Percentiles rank a stretch among this genome's conserved stretches.
Evolutionary conservation across 1,284 basidiomycete genomes (phyloP).

Genomic region (Nidula niveotomentosa): DNA sequence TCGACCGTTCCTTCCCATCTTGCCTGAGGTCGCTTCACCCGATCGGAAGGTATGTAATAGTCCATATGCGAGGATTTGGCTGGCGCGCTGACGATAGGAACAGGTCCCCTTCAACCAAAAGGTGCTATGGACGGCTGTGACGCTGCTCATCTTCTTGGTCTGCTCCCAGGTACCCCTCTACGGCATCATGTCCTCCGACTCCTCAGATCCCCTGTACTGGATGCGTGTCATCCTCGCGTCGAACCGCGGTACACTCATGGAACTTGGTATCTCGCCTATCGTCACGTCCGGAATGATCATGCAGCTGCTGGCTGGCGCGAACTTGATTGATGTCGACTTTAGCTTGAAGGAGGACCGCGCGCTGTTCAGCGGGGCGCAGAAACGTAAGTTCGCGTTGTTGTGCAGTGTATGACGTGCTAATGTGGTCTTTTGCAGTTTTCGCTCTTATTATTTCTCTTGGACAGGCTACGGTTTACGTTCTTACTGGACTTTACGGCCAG

Average conservation of each 20-base stretch:
- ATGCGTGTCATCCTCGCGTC: slow-evolving; percentile 99
- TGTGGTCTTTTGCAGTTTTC: slow-evolving; percentile 63
- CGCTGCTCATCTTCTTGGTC: slow-evolving; percentile 96
- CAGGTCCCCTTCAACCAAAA: slow-evolving; percentile 96
- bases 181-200: slow-evolving; percentile 98
- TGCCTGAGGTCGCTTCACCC: slow-evolving; percentile 94
- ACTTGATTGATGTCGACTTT: slow-evolving; percentile 97
- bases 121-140: slow-evolving; percentile 95
- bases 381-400: slow-evolving; percentile 64
- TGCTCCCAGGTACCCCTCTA: slow-evolving; percentile 97
- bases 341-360: slow-evolving; percentile 96
- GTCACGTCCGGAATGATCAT: slow-evolving; percentile 99
- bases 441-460: slow-evolving; percentile 96
- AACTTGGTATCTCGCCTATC: slow-evolving; percentile 97
- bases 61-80: too few species aligned
- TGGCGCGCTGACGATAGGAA: too few species aligned
- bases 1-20: slow-evolving; percentile 90
- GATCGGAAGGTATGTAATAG: slow-evolving; percentile 78
- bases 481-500: slow-evolving; percentile 96
- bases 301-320: slow-evolving; percentile 97
- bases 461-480: slow-evolving; percentile 96
- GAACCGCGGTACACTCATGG: slow-evolving; percentile 98
- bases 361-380: slow-evolving; percentile 95
- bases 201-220: slow-evolving; percentile 98
- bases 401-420: neutral